A percentile compares a stretch with the other conserved stretches of the same genome.
Evolutionary conservation across 2,329 filamentous ascomycete genomes (phyloP).

Genomic region (Dactylellina cionopaga): DNA sequence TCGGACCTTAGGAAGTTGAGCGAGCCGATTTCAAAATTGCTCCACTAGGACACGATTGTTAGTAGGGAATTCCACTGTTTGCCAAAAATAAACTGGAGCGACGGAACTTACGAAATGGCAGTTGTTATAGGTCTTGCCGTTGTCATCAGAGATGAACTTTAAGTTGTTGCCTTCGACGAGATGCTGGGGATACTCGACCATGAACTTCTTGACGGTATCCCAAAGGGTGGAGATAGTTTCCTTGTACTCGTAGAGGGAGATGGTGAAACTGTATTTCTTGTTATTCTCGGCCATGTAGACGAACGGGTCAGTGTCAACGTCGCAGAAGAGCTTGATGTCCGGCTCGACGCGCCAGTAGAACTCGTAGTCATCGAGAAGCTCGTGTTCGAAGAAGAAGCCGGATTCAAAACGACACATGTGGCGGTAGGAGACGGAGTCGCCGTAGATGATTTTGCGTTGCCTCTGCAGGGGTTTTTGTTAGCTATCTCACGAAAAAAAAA

Average conservation of each 20-base stretch:
- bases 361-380: conserved; percentile 93
- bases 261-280: conserved; percentile 98
- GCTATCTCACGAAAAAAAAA: neutral
- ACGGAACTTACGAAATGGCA: conserved; percentile 85
- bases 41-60: conserved; percentile 73
- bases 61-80: neutral
- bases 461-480: conserved; percentile 39
- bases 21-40: conserved; percentile 97
- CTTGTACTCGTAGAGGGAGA: conserved; percentile 94
- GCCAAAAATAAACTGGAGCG: neutral
- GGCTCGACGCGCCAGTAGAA: conserved; percentile 99
- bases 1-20: conserved; percentile 91
- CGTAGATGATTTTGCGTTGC: conserved; percentile 95
- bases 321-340: conserved; percentile 94
- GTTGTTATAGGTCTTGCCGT: conserved; percentile 90
- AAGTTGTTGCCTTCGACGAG: conserved; percentile 85
- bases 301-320: conserved; percentile 95
- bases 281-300: conserved; percentile 93
- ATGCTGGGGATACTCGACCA: conserved; percentile 87
- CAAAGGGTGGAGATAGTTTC: conserved; percentile 96
- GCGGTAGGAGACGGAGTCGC: conserved; percentile 93
- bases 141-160: conserved; percentile 89
- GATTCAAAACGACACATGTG: conserved; percentile 99
- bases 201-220: conserved; percentile 95
- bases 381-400: conserved; percentile 98